Evolutionary conservation across 495 filamentous ascomycete species (phyloP).

Genomic region (Cercophora samala): DNA sequence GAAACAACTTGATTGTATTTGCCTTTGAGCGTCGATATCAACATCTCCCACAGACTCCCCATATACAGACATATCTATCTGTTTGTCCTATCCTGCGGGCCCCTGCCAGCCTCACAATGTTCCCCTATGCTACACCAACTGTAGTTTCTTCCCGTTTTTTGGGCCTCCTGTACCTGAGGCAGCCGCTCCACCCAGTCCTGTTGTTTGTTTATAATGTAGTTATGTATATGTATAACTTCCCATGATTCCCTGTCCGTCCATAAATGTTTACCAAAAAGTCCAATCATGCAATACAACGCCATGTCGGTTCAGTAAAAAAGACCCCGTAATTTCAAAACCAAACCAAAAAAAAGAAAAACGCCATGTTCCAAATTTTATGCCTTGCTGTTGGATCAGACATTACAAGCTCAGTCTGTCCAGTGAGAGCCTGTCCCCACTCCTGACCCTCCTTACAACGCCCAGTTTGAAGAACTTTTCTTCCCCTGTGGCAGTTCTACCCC

Average conservation of each 20-base stretch:
- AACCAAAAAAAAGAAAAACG: neutral
- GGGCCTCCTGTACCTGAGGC: neutral
- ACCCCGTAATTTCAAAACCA: no score
- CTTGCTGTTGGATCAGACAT: slow-evolving; percentile 14
- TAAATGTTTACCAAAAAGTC: neutral
- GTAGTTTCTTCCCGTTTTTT: neutral
- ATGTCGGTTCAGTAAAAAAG: no score
- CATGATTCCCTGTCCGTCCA: neutral
- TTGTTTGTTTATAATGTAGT: neutral
- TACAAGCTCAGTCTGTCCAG: slow-evolving; percentile 56
- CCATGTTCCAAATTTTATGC: neutral
- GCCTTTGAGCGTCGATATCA: no score
- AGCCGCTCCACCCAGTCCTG: neutral
- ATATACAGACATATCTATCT: neutral
- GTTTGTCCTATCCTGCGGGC: neutral
- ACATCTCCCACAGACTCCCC: neutral
- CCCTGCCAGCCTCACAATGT: neutral
- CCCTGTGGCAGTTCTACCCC: slow-evolving; percentile 75
- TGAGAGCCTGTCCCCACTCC: slow-evolving; percentile 54
- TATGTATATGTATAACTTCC: neutral
- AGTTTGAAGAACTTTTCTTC: slow-evolving; percentile 84
- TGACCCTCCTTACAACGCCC: slow-evolving; percentile 53
- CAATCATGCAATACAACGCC: neutral
- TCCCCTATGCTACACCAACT: neutral
- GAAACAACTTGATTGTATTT: neutral